Evolutionary conservation across 1,139 yeast species (phyloP), one percentile per base, ranked within the genome.

Genomic region (Geotrichum restrictum): DNA sequence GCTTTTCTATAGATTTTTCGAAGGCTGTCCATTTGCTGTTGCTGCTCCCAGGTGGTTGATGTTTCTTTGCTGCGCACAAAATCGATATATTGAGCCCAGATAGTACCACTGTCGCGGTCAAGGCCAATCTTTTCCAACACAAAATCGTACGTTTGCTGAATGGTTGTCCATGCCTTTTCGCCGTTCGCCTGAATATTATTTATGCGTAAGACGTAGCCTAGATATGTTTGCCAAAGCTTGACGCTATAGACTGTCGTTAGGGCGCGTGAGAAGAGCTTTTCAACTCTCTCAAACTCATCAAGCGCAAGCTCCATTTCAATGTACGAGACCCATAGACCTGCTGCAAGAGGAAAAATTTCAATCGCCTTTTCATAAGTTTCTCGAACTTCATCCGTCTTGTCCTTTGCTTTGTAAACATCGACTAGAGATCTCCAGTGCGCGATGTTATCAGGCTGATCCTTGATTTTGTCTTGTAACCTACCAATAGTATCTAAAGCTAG

Each of bases 31-130:
- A 79, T 76, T 59, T 87, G 84, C 62, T 87, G 94, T 64, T 87
- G 94, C 60, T 82, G 85, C 65, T 91, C 98, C 88, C 95, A 88
- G 45, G 85, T 80, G 40, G 88, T 83, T 14, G 81, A 73, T 0
- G 95, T 88, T 32, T 85, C 85, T 85, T 93, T 85, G 42, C 80
- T 73, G 60, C 83, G 84, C 57, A 91, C 75, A 62, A 89, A 91
- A n/a, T 77, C 83, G 34, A 93, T 69, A 65, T 88, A 93, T 62
- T 88, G 95, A 48, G 77, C 76, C 96, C 97, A 93, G 51, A 93
- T 72, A 1, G 75, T 74, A 32, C 86, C 85, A 45, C 93, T 80
- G 42, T 78, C 75, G 7, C 85, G 78, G 66, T 93, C 98, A 49
- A 82, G 74, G 1, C 95, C 94, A 33, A 91, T 89, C 57, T 83